Evolutionary conservation across 1,284 basidiomycete species (phyloP).

Genomic region (Austroboletus niveus): DNA sequence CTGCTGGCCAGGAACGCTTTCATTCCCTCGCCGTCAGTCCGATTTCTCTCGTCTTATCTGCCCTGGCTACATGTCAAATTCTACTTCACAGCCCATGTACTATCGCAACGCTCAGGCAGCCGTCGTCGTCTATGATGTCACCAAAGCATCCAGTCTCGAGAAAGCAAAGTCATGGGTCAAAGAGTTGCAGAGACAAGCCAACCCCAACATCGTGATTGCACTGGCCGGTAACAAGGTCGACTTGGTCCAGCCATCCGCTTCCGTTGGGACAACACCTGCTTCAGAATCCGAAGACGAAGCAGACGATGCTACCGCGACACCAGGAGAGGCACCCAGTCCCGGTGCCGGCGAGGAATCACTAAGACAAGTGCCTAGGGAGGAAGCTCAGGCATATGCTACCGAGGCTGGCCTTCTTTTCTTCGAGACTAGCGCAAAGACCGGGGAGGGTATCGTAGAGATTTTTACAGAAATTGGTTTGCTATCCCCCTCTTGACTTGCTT

Average conservation of each 20-base stretch:
- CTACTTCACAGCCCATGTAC: slow-evolving; percentile 81
- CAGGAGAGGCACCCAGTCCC: slow-evolving; percentile 59
- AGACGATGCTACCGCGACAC: slow-evolving; percentile 84
- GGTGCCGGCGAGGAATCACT: slow-evolving; percentile 63
- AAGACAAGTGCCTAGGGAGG: slow-evolving; percentile 88
- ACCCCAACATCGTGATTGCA: slow-evolving; percentile 98
- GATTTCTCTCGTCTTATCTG: slow-evolving; percentile 1
- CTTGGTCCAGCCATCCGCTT: slow-evolving; percentile 72
- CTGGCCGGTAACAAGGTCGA: slow-evolving; percentile 96
- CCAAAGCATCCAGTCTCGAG: slow-evolving; percentile 91
- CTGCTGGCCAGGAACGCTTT: slow-evolving; percentile 93
- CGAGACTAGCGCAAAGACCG: slow-evolving; percentile 98
- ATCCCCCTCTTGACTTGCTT: not conserved
- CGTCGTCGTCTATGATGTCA: slow-evolving; percentile 97
- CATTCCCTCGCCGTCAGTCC: slow-evolving; percentile 81
- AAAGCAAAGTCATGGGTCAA: slow-evolving; percentile 99
- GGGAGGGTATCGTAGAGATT: slow-evolving; percentile 93
- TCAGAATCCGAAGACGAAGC: slow-evolving; percentile 77
- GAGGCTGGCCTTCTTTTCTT: slow-evolving; percentile 95
- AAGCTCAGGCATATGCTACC: slow-evolving; percentile 94
- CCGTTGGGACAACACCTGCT: slow-evolving; percentile 48
- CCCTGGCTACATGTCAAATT: slow-evolving; percentile 1
- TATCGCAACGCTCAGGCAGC: slow-evolving; percentile 99
- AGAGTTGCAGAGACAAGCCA: slow-evolving; percentile 97
- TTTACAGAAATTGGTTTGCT: slow-evolving; percentile 95